Conservation (phyloP, 345 rosid species). For the Luvunga scandens region DNA sequence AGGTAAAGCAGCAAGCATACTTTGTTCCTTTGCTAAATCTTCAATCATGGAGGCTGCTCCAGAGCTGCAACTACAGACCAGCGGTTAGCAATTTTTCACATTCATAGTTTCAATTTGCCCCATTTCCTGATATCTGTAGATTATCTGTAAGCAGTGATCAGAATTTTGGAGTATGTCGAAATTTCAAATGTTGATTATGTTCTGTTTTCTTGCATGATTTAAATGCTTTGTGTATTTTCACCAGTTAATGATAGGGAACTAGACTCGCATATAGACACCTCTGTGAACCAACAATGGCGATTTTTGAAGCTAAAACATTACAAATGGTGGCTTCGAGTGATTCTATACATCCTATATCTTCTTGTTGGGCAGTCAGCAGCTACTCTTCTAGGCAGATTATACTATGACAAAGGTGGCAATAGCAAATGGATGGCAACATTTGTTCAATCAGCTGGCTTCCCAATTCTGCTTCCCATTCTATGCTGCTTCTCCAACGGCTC, state of each 20-base stretch:
- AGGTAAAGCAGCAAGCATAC: not conserved
- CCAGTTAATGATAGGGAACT: slow-evolving; percentile 16
- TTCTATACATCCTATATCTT: slow-evolving; percentile 31
- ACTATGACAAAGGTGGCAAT: slow-evolving; percentile 58
- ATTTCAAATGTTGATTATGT: not conserved
- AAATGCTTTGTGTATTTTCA: not conserved
- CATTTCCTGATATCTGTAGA: not conserved
- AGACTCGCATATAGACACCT: not conserved
- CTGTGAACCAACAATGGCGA: slow-evolving; percentile 6
- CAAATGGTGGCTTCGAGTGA: slow-evolving; percentile 49
- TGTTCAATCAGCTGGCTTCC: slow-evolving; percentile 63
- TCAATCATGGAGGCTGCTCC: not conserved
- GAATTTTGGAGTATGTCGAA: not conserved
- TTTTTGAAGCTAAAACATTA: slow-evolving; percentile 25
- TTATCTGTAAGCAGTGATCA: not conserved
- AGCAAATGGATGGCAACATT: slow-evolving; percentile 68
- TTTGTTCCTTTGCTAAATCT: not conserved
- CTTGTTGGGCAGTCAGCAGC: slow-evolving; percentile 47
- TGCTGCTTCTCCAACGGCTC: slow-evolving; percentile 21
- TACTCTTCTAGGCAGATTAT: slow-evolving; percentile 48
- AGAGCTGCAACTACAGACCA: not conserved
- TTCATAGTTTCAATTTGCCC: not conserved
- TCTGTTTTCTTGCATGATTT: not conserved
- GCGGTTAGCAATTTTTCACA: not conserved
- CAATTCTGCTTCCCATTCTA: slow-evolving; percentile 39